Percentiles rank a stretch among this genome's conserved stretches.
phyloP scores from a whole-genome alignment of 1,284 basidiomycete species.

The Cutaneotrichosporon arboriforme region DNA sequence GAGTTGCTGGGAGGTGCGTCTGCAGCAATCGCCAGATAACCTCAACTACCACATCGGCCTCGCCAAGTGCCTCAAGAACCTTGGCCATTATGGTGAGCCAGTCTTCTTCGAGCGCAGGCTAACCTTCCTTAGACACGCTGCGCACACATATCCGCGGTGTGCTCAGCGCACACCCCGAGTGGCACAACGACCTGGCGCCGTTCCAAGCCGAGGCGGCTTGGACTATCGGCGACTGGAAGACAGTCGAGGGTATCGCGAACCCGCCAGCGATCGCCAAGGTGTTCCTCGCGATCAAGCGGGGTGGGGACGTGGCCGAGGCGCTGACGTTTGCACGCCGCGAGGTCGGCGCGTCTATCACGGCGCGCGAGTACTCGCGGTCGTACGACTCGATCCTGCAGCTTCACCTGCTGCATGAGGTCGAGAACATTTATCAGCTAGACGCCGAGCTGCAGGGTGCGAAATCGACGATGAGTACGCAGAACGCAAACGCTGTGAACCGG shows the following conservation, averaged over 20 bases:
- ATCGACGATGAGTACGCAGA: background rate
- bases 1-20: conserved; percentile 97
- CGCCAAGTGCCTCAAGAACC: conserved; percentile 81
- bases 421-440: conserved; percentile 61
- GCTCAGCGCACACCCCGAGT: conserved; percentile 75
- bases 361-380: conserved; percentile 73
- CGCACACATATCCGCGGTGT: conserved; percentile 93
- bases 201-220: conserved; percentile 92
- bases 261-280: conserved; percentile 74
- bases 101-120: background rate
- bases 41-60: conserved; percentile 84
- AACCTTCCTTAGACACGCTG: conserved; percentile 66
- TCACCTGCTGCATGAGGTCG: conserved; percentile 83
- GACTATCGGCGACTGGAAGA: conserved; percentile 91
- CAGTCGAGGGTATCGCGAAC: conserved; percentile 56
- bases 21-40: conserved; percentile 86
- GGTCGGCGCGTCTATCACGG: conserved; percentile 74
- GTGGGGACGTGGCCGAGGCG: conserved; percentile 51
- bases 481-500: conserved; percentile 3
- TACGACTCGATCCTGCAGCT: conserved; percentile 84
- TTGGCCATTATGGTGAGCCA: conserved; percentile 88
- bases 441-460: background rate
- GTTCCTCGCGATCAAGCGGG: conserved; percentile 67
- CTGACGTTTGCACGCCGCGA: conserved; percentile 66
- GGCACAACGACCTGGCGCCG: conserved; percentile 70